Conservation (phyloP, 176 grass and related monocot genomes). For the Juncus inflexus region DNA sequence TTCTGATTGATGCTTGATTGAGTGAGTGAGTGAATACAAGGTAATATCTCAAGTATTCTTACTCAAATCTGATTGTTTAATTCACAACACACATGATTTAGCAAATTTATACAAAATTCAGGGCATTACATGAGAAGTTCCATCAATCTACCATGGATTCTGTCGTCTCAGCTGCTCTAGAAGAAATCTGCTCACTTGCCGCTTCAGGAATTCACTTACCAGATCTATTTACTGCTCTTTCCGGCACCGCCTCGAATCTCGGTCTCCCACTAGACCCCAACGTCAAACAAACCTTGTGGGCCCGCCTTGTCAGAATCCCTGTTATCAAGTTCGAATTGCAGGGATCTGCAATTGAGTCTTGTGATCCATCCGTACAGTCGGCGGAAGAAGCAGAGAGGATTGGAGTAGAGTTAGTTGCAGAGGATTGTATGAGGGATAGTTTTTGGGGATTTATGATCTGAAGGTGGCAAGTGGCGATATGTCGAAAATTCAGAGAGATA, state of each 20-base stretch:
- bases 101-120: constrained; percentile 35
- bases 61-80: constrained; percentile 29
- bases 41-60: no score
- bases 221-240: constrained; percentile 44
- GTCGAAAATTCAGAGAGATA: constrained; percentile 43
- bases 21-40: no score
- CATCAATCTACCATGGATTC: no score
- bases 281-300: constrained; percentile 60
- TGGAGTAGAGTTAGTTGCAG: constrained; percentile 43
- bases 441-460: constrained; percentile 84
- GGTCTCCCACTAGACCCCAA: constrained; percentile 38
- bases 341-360: constrained; percentile 34
- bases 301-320: constrained; percentile 50
- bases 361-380: constrained; percentile 44
- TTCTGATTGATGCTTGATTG: no score
- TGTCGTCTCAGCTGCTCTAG: no score
- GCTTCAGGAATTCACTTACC: constrained; percentile 41
- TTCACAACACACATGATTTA: constrained; percentile 41
- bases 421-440: constrained; percentile 56
- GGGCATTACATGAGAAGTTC: no score
- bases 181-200: constrained; percentile 70
- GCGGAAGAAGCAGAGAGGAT: constrained; percentile 53
- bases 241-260: constrained; percentile 26
- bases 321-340: constrained; percentile 50
- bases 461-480: constrained; percentile 55